Evolutionary conservation across 106 monocot genomes (phyloP).

Genomic region (Iris macrosiphon): DNA sequence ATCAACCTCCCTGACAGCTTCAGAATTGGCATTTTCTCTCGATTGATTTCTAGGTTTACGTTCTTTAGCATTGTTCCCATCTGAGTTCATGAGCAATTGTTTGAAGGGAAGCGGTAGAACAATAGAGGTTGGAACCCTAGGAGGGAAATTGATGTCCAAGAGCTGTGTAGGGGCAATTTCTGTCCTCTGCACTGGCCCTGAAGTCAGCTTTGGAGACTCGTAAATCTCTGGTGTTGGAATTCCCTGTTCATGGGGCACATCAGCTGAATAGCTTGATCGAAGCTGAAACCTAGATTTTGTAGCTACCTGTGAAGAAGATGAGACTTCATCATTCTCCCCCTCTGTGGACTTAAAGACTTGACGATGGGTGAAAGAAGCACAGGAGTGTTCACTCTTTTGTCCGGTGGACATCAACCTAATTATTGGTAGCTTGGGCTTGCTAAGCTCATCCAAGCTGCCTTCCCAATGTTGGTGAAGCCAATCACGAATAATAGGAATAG

Average conservation of each 20-base stretch:
- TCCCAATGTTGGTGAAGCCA: conserved; percentile 97
- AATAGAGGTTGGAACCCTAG: conserved; percentile 48
- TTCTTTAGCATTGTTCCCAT: conserved; percentile 18
- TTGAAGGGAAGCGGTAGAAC: conserved; percentile 51
- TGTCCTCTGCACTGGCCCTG: conserved; percentile 27
- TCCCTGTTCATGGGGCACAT: conserved; percentile 35
- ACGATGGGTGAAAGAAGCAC: conserved; percentile 51
- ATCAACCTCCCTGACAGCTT: conserved; percentile 3
- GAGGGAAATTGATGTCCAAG: conserved; percentile 84
- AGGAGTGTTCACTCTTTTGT: conserved; percentile 58
- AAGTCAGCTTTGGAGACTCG: conserved; percentile 41
- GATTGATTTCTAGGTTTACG: conserved; percentile 6
- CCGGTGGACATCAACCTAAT: conserved; percentile 55
- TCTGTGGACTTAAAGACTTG: conserved; percentile 56
- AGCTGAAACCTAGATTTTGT: conserved; percentile 27
- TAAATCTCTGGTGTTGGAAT: conserved; percentile 58
- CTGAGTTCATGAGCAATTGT: conserved; percentile 43
- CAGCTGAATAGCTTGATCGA: conserved; percentile 32
- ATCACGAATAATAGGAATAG: conserved; percentile 74
- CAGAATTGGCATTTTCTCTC: conserved; percentile 2
- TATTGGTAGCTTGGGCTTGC: conserved; percentile 66
- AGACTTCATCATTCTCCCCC: conserved; percentile 34
- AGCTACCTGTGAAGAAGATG: conserved; percentile 26
- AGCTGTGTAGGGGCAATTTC: conserved; percentile 35
- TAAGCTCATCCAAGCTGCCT: conserved; percentile 88